These are phyloP conservation scores for Paulownia fortunei DNA, from an alignment of 257 asterid species.

Conservation along the genomic window DNA sequence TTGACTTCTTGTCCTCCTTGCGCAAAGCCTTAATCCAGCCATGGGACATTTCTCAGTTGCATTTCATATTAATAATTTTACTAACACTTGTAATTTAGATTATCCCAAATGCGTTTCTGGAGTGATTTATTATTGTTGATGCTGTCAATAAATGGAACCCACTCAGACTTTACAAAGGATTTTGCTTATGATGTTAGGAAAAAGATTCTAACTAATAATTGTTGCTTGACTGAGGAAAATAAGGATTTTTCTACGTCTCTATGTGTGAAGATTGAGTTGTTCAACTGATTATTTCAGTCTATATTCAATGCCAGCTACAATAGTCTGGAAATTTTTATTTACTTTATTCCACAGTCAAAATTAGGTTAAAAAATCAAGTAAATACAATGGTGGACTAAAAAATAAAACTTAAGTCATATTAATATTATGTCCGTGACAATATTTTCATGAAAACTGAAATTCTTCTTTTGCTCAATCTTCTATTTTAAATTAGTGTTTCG, in stretches of 20 bases:
- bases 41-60: neutral
- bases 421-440: too few species aligned
- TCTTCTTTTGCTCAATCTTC: too few species aligned
- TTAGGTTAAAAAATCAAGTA: neutral
- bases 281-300: neutral
- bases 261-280: neutral
- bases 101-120: neutral
- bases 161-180: neutral
- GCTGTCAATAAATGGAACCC: too few species aligned
- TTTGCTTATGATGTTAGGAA: neutral
- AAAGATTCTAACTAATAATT: conserved; percentile 9
- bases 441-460: too few species aligned
- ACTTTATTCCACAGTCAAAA: neutral
- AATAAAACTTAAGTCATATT: too few species aligned
- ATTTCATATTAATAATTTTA: neutral
- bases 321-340: neutral
- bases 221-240: neutral
- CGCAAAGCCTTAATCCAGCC: neutral
- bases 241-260: neutral
- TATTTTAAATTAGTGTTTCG: too few species aligned
- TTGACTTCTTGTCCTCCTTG: neutral
- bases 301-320: neutral
- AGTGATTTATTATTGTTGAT: too few species aligned
- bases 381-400: neutral
- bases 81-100: neutral